Base-by-base conservation (phyloP, 2,329 filamentous ascomycete genomes). In the Fusarium continuum region DNA sequence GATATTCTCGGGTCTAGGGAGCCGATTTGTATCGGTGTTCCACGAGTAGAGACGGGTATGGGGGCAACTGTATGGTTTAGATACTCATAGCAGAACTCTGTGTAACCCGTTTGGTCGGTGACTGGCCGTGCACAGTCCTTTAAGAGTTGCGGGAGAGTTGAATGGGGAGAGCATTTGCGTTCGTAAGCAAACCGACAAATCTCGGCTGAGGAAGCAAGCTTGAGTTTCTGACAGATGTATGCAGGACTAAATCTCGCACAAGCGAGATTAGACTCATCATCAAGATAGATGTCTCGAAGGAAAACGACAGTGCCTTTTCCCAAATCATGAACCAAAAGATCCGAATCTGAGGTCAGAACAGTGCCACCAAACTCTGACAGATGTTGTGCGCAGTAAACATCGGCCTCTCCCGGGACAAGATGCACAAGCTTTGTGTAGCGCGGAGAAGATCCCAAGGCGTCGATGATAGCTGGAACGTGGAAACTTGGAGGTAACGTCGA, bases 291-390 rank as follows among this genome's bases (percentile, higher is more conserved):
- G 41, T 92, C 89, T 52, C 83, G 81, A 25, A 96, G 83, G 53
- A 94, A 88, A 1, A 88, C 79, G 0, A 96, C 86, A 1, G 81
- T 79, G 0, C 89, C 89, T 2, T 82, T 63, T 0, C 88, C 89
- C 8, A 94, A 81, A 55, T 92, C 83, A 72, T 93, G 88, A 0
- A 94, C 82, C 1, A 96, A 79, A 8, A 97, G 81, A 71, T 98
- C 94, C 0, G 93, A 96, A 70, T 98, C 94, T n/a, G 87, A 88
- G 0, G 92, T 96, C 7, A 97, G 76, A 13, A 92, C 83, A 2
- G 80, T 78, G 1, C 85, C 86, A 3, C 82, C 80, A 25, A 80
- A 72, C 3, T 78, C 61, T n/a, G 80, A 80, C 7, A 91, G 82
- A 48, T 87, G 81, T 13, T 82, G 77, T 4, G 92, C 92, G 73